Conservation (phyloP, 805 yeast genomes). For the Saccharomycopsis sp. region DNA sequence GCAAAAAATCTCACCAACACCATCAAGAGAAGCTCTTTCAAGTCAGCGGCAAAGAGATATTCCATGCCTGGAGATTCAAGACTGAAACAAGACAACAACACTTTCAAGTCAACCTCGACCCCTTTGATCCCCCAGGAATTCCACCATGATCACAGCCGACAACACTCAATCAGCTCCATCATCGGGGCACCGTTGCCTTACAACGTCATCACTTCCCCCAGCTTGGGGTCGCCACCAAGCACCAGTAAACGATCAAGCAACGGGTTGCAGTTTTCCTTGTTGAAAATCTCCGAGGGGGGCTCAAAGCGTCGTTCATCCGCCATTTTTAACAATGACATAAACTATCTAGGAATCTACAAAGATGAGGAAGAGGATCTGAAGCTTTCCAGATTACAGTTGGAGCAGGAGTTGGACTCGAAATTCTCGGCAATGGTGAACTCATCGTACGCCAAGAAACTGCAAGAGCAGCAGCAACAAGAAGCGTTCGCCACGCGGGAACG, state of each 20-base stretch:
- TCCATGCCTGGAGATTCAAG: too few relatives aligned
- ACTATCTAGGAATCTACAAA: conserved; percentile 18
- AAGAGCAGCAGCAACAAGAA: background rate
- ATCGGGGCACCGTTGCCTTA: too few relatives aligned
- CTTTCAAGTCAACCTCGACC: too few relatives aligned
- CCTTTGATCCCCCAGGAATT: too few relatives aligned
- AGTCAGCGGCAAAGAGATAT: too few relatives aligned
- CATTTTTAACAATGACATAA: conserved; percentile 23
- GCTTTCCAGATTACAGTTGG: background rate
- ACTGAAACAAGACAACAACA: too few relatives aligned
- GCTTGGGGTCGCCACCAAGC: too few relatives aligned
- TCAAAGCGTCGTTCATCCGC: background rate
- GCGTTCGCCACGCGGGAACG: too few relatives aligned
- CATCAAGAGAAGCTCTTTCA: too few relatives aligned
- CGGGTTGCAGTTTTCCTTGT: conserved; percentile 25
- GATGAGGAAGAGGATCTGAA: background rate
- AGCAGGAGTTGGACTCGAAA: conserved; percentile 1
- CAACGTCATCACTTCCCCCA: too few relatives aligned
- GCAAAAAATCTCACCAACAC: too few relatives aligned
- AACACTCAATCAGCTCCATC: conserved; percentile 2
- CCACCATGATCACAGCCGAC: too few relatives aligned
- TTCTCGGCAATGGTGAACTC: conserved; percentile 1
- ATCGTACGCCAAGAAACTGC: background rate
- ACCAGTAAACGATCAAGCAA: conserved; percentile 24
- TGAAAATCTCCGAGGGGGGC: conserved; percentile 25